Conservation (phyloP, 257 asterid genomes). For the Verbena officinalis region DNA sequence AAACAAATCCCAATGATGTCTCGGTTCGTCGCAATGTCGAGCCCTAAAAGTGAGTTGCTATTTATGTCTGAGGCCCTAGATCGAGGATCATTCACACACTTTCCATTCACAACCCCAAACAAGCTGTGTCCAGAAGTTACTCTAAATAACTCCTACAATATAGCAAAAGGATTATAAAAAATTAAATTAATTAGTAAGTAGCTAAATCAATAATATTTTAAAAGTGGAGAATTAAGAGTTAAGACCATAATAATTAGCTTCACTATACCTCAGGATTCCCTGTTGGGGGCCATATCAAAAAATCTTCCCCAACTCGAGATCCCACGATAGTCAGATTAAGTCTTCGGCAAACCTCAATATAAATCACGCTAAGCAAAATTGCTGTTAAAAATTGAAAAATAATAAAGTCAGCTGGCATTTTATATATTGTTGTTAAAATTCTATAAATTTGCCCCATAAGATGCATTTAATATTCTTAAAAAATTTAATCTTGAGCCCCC, state of each 20-base stretch:
- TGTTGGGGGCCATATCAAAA: slow-evolving; percentile 94
- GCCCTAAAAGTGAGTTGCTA: slow-evolving; percentile 60
- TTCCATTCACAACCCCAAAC: slow-evolving; percentile 67
- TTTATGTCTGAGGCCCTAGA: slow-evolving; percentile 75
- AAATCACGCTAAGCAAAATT: slow-evolving; percentile 87
- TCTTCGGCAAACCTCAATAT: slow-evolving; percentile 94
- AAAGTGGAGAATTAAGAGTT: background rate
- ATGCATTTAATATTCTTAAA: no score
- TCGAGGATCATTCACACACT: slow-evolving; percentile 69
- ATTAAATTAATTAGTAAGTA: no score
- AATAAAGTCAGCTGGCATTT: no score
- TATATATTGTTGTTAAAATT: no score
- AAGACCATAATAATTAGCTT: slow-evolving; percentile 2
- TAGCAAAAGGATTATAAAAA: background rate
- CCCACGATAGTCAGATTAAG: slow-evolving; percentile 90
- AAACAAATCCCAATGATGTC: slow-evolving; percentile 73
- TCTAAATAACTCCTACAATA: slow-evolving; percentile 62
- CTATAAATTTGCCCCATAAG: no score
- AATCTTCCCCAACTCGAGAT: slow-evolving; percentile 98
- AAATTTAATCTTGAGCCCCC: no score
- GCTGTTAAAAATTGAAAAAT: slow-evolving; percentile 56
- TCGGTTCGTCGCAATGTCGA: slow-evolving; percentile 68
- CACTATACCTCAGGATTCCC: slow-evolving; percentile 80
- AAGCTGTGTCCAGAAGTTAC: slow-evolving; percentile 69
- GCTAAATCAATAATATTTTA: background rate